Evolutionary conservation across 257 asterid genomes (phyloP).

Genomic region (Galeopsis tetrahit): DNA sequence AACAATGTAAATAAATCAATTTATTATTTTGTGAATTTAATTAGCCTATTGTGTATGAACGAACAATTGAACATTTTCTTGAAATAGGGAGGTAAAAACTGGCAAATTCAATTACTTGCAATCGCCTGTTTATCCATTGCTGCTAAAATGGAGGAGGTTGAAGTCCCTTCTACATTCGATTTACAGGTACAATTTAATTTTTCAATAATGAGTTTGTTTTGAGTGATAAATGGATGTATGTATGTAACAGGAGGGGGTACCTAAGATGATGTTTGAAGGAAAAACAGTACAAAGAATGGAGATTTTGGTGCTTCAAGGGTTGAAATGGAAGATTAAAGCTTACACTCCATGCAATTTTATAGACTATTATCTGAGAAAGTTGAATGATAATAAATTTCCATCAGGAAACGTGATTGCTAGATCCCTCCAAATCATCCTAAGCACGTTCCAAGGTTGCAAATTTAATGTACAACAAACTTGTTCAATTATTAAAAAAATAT

Average conservation of each 20-base stretch:
- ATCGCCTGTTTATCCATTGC: slow-evolving; percentile 83
- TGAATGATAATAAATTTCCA: slow-evolving; percentile 40
- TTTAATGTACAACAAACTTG: not conserved
- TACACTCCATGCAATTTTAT: slow-evolving; percentile 65
- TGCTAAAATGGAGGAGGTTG: slow-evolving; percentile 71
- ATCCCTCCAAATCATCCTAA: slow-evolving; percentile 54
- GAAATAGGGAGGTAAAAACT: slow-evolving; percentile 50
- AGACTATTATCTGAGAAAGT: slow-evolving; percentile 62
- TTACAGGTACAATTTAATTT: slow-evolving; percentile 54
- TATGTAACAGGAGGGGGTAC: slow-evolving; percentile 55
- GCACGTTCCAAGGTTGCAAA: slow-evolving; percentile 59
- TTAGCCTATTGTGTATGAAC: slow-evolving; percentile 13
- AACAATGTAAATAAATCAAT: slow-evolving; percentile 28
- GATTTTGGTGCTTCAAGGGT: slow-evolving; percentile 52
- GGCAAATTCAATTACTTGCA: slow-evolving; percentile 67
- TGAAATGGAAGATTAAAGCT: slow-evolving; percentile 73
- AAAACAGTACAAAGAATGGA: slow-evolving; percentile 75
- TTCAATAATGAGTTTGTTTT: not conserved
- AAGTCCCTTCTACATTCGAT: slow-evolving; percentile 50
- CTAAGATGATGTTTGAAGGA: slow-evolving; percentile 55
- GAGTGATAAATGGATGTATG: not conserved
- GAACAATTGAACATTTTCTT: slow-evolving; percentile 24
- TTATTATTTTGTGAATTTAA: slow-evolving; percentile 4
- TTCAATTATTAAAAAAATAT: not conserved
- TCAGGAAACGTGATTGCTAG: slow-evolving; percentile 37